These are phyloP conservation scores for Claviceps pazoutovae DNA, from an alignment of 2,329 filamentous ascomycete species.

Conservation along the genomic window DNA sequence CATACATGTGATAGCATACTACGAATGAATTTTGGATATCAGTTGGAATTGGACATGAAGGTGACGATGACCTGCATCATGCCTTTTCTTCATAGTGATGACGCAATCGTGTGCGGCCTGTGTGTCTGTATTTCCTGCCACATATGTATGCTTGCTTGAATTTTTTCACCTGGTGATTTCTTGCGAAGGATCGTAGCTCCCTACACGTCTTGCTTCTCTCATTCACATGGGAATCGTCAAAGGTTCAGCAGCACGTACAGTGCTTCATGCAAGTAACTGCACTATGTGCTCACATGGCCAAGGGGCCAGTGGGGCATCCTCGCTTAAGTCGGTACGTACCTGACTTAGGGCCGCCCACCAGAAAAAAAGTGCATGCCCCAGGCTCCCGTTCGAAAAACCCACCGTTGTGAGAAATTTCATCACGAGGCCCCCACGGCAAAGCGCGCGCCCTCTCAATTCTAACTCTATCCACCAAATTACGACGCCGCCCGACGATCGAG, in stretches of 20 bases:
- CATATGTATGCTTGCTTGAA: no score
- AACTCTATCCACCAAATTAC: conserved; percentile 21
- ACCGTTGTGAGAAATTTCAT: conserved; percentile 22
- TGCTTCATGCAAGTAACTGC: not conserved
- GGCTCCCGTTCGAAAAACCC: conserved; percentile 14
- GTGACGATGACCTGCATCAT: no score
- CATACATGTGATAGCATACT: no score
- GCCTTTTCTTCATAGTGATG: no score
- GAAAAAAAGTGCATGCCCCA: conserved; percentile 15
- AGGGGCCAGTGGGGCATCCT: conserved; percentile 5
- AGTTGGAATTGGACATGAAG: no score
- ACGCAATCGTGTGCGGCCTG: no score
- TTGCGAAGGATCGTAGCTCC: no score
- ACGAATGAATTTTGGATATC: no score
- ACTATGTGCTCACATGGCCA: not conserved
- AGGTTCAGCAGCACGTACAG: not conserved
- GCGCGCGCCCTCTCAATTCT: not conserved
- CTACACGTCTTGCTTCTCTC: no score
- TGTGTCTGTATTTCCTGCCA: no score
- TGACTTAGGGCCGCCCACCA: conserved; percentile 28
- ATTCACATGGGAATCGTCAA: no score
- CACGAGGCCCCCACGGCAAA: conserved; percentile 8
- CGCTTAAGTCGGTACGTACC: conserved; percentile 16
- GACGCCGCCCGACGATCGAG: conserved; percentile 28
- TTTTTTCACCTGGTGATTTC: no score